Evolutionary conservation across 257 asterid species (phyloP).

Genomic region (Voacanga thouarsii): DNA sequence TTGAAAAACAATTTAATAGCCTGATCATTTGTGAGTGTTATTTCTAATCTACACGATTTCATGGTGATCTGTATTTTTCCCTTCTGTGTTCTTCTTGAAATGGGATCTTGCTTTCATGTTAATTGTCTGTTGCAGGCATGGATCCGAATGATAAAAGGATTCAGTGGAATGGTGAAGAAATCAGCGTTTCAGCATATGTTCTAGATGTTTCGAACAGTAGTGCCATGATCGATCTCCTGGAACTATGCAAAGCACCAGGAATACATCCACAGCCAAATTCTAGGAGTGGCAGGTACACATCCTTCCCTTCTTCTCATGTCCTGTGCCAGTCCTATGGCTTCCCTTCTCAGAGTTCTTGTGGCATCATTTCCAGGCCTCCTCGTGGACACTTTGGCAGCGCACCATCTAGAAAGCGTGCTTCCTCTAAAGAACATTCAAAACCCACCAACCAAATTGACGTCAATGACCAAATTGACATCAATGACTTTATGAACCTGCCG

Average conservation of each 20-base stretch:
- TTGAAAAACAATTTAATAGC: no score
- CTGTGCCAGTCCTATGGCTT: neutral
- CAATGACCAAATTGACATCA: no score
- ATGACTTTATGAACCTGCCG: no score
- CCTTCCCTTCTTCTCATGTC: conserved; percentile 5
- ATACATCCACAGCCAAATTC: conserved; percentile 18
- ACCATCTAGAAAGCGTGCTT: no score
- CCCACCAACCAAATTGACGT: no score
- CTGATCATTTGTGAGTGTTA: no score
- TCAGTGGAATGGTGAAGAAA: conserved; percentile 26
- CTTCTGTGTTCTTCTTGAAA: neutral
- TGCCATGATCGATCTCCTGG: conserved; percentile 39
- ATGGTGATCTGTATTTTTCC: no score
- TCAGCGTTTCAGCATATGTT: conserved; percentile 37
- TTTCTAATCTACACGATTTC: no score
- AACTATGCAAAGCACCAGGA: conserved; percentile 20
- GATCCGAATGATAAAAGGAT: conserved; percentile 32
- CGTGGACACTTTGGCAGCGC: neutral
- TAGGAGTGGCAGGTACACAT: conserved; percentile 11
- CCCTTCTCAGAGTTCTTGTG: conserved; percentile 7
- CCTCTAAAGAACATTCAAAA: no score
- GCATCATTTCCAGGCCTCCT: neutral
- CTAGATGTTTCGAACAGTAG: conserved; percentile 27
- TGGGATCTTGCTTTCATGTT: neutral
- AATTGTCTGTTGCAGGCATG: conserved; percentile 41